These are phyloP conservation scores for Penicillium psychrofluorescens DNA, from an alignment of 495 filamentous ascomycete genomes.

Conservation along the genomic window DNA sequence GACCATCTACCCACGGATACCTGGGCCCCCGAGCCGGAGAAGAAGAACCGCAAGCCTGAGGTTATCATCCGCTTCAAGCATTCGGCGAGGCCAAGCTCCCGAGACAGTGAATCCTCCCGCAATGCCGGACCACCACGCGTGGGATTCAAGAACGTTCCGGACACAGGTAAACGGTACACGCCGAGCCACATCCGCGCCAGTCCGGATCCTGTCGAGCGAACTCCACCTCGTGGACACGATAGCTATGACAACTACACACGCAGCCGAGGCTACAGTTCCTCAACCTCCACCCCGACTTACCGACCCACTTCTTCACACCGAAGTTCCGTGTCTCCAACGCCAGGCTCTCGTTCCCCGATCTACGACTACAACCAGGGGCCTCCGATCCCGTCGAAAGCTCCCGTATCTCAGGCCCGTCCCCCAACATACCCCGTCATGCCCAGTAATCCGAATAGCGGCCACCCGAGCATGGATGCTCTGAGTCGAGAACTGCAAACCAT, in stretches of 20 bases:
- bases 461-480: conserved; percentile 51
- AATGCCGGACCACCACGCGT: conserved; percentile 11
- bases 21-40: conserved; percentile 91
- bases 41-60: conserved; percentile 56
- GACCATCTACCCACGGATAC: conserved; percentile 87
- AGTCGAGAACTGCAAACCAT: conserved; percentile 77
- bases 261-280: conserved; percentile 14
- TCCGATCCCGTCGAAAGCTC: conserved; percentile 70
- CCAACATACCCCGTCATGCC: conserved; percentile 21
- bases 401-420: conserved; percentile 35
- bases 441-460: conserved; percentile 15
- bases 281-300: conserved; percentile 15
- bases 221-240: conserved; percentile 17
- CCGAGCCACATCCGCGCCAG: conserved; percentile 11
- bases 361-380: conserved; percentile 40
- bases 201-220: conserved; percentile 11
- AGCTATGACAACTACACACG: conserved; percentile 17
- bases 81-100: conserved; percentile 25
- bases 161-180: conserved; percentile 11
- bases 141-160: conserved; percentile 12
- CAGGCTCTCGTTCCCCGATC: conserved; percentile 23
- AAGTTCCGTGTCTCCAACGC: conserved; percentile 25
- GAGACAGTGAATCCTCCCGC: conserved; percentile 14
- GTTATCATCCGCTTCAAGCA: conserved; percentile 47
- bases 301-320: conserved; percentile 21